Evolutionary conservation across 495 filamentous ascomycete genomes (phyloP).

Genomic region (Penicillium desertorum): DNA sequence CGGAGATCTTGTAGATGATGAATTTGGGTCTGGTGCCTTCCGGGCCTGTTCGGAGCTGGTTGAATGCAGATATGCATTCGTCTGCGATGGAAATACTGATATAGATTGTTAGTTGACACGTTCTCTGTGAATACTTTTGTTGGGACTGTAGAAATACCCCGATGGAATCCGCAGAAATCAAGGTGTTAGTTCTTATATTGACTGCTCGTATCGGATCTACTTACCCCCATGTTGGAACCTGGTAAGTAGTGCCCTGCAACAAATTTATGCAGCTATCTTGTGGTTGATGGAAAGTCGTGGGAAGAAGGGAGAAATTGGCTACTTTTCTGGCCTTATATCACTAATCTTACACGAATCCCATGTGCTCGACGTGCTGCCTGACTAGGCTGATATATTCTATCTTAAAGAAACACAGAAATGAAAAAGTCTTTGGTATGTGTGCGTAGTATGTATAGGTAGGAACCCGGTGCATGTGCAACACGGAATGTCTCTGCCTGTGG

Average conservation of each 20-base stretch:
- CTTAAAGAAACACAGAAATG: neutral
- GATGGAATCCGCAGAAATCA: neutral
- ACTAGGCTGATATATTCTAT: conserved; percentile 1
- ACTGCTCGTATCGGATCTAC: neutral
- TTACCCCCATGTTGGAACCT: conserved; percentile 2
- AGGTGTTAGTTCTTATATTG: neutral
- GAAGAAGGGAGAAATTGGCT: neutral
- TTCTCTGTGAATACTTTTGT: neutral
- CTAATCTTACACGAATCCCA: neutral
- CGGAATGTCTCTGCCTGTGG: conserved; percentile 1
- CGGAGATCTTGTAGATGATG: conserved; percentile 84
- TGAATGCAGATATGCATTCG: conserved; percentile 72
- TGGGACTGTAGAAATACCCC: neutral
- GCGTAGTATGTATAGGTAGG: neutral
- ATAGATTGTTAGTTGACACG: neutral
- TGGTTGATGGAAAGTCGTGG: neutral
- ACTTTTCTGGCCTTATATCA: neutral
- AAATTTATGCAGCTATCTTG: neutral
- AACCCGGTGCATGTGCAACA: neutral
- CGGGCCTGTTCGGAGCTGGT: conserved; percentile 77
- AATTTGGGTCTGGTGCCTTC: conserved; percentile 59
- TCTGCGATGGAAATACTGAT: conserved; percentile 64
- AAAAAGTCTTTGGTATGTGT: neutral
- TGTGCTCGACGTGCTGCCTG: neutral
- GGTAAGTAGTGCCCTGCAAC: neutral